Base-by-base conservation (phyloP, 768 basidiomycete genomes). In the Lanmaoa pseudosensibilis region DNA sequence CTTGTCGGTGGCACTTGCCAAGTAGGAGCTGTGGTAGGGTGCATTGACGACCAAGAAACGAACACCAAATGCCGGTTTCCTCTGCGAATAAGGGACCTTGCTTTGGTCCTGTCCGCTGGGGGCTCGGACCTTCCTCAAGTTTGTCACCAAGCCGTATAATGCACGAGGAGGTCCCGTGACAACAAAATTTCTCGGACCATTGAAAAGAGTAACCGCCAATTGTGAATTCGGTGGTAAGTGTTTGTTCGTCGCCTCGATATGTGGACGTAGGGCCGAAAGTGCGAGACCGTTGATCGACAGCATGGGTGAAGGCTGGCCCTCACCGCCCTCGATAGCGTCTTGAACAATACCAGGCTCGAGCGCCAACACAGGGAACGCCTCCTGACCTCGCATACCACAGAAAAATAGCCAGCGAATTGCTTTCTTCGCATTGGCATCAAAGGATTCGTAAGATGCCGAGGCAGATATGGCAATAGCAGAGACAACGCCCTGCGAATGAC, bases 401-500 rank as follows among this genome's bases (percentile, higher is more conserved):
- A 86, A 95, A 81, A 98, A 96, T 19, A 97, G 82, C 86, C 94
- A 96, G 64, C 82, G 88, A 64, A 98, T 73, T 34, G 93, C 92
- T 72, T 96, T 95, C 69, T 80, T 77, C 10, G 85, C 80, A 74
- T 97, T 96, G 55, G 74, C 74, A 54, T 81, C 76, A 73, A 93
- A 91, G 4, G 87, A 85, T 46, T 87, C 86, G 58, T 86, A 85
- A 25, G 86, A 84, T 18, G 79, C 78, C 5, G 94, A 93, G 5
- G 91, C 85, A 8, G 95, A 82, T 65, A 98, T 85, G 38, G 83
- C 87, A 50, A 95, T 83, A n/a, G 97, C 97, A 13, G 95, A 92
- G 46, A 97, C 87, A 64, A 99, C 85, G 62, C 97, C 97, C 73
- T 98, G 96, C 2, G 95, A 98, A 75, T 99, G 97, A 33, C 97